A percentile compares a stretch with the other conserved stretches of the same genome.
Conservation (phyloP, 495 filamentous ascomycete genomes). For the Barbatosphaeria neglecta region DNA sequence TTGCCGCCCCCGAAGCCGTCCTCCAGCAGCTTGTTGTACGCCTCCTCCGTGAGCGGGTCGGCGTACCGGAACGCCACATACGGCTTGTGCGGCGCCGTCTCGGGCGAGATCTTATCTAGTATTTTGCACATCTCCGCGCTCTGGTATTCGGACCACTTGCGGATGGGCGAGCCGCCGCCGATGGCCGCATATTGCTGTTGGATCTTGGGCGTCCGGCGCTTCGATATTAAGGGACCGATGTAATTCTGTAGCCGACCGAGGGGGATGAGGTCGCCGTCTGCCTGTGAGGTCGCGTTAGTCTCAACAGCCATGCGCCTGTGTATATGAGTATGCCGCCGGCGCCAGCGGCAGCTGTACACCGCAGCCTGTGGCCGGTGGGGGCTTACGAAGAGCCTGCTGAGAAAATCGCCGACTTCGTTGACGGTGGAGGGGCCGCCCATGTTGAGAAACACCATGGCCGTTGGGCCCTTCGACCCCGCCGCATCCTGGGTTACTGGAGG, state of each 20-base stretch:
- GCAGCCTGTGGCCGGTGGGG: no score
- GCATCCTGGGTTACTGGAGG: constrained; percentile 66
- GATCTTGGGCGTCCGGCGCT: constrained; percentile 86
- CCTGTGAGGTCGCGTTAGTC: no score
- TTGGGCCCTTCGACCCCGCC: constrained; percentile 42
- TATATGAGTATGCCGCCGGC: no score
- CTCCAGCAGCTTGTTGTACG: constrained; percentile 65
- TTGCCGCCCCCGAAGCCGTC: constrained; percentile 84
- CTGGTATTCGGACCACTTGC: constrained; percentile 95
- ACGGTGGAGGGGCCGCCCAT: constrained; percentile 94
- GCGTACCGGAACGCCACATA: constrained; percentile 99
- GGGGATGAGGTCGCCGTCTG: constrained; percentile 93
- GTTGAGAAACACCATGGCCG: constrained; percentile 97
- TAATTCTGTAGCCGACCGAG: constrained; percentile 86
- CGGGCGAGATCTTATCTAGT: constrained; percentile 76
- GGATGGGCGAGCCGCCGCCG: constrained; percentile 91
- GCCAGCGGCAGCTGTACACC: no score
- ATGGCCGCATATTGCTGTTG: constrained; percentile 90
- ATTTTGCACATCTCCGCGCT: constrained; percentile 90
- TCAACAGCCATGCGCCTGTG: no score
- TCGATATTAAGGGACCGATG: constrained; percentile 75
- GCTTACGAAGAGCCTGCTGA: constrained; percentile 88
- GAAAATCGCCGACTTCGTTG: constrained; percentile 77
- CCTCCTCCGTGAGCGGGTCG: constrained; percentile 84
- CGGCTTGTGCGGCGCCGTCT: constrained; percentile 93